Evolutionary conservation across 495 filamentous ascomycete genomes (phyloP).

Genomic region (Neurospora tetrasperma): DNA sequence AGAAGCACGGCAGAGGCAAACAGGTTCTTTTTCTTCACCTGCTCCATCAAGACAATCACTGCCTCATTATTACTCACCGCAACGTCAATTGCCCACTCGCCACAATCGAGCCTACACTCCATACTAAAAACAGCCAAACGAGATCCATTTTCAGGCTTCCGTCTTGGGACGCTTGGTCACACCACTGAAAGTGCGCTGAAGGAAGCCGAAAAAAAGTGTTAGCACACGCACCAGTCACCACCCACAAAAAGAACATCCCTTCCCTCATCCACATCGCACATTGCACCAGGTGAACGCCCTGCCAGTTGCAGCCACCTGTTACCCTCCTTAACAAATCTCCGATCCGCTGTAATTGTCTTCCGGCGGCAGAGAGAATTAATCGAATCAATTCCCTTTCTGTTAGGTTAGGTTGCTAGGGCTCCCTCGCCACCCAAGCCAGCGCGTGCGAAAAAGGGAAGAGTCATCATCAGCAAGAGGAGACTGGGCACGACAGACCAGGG

Average conservation of each 20-base stretch:
- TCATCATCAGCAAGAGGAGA: constrained; percentile 22
- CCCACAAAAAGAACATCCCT: not conserved
- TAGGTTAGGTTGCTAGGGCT: not conserved
- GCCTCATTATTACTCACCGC: not conserved
- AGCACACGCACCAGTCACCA: not conserved
- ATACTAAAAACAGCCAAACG: not conserved
- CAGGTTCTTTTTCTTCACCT: not conserved
- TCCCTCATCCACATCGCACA: not conserved
- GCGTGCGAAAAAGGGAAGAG: constrained; percentile 35
- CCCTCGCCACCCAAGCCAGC: constrained; percentile 23
- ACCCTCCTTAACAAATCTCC: constrained; percentile 7
- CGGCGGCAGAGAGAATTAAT: constrained; percentile 21
- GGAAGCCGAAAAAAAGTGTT: not conserved
- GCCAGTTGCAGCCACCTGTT: constrained; percentile 40
- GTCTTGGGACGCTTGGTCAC: constrained; percentile 16
- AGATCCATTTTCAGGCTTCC: constrained; percentile 32
- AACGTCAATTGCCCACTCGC: not conserved
- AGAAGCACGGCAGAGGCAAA: not conserved
- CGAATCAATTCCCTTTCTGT: not conserved
- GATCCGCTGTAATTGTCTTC: not conserved
- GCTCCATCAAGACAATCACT: not conserved
- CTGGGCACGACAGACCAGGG: constrained; percentile 14
- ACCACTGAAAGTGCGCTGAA: constrained; percentile 13
- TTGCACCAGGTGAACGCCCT: constrained; percentile 10
- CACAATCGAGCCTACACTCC: not conserved